Percentiles rank a stretch among this genome's conserved stretches.
Evolutionary conservation across 163 green algal species (phyloP).

Genomic region (Chlamydomonas reinhardtii): DNA sequence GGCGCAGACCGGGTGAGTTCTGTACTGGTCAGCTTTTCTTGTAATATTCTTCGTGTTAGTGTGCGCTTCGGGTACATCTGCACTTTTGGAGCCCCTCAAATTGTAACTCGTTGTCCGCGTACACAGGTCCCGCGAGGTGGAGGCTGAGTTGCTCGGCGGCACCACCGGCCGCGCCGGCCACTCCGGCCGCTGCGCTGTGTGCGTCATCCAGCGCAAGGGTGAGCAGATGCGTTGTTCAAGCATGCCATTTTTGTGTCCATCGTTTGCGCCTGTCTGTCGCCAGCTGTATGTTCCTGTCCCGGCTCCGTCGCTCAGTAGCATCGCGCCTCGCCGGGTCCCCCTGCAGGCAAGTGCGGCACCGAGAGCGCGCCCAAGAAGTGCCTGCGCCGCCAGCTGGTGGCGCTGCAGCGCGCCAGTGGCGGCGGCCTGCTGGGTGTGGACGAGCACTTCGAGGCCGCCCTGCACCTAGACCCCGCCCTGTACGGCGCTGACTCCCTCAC

Average conservation of each 20-base stretch:
- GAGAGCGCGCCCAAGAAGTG: slow-evolving; percentile 65
- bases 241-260: no score
- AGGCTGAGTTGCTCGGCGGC: slow-evolving; percentile 43
- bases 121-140: not conserved
- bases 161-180: slow-evolving; percentile 54
- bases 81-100: no score
- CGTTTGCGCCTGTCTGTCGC: no score
- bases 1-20: slow-evolving; percentile 17
- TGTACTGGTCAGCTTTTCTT: no score
- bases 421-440: not conserved
- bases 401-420: slow-evolving; percentile 28
- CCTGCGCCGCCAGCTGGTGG: slow-evolving; percentile 56
- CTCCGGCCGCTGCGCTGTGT: slow-evolving; percentile 64
- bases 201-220: slow-evolving; percentile 67
- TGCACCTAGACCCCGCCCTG: no score
- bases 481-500: not conserved
- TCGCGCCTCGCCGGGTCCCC: no score
- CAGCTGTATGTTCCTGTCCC: no score
- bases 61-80: no score
- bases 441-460: no score
- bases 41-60: no score
- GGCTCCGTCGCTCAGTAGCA: no score
- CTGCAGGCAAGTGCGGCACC: slow-evolving; percentile 65
- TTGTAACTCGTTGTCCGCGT: no score
- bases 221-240: not conserved